Percentiles rank a stretch among this genome's conserved stretches.
Evolutionary conservation across 140 eudicot species (phyloP).

Genomic region (Ambrosia hybrid): DNA sequence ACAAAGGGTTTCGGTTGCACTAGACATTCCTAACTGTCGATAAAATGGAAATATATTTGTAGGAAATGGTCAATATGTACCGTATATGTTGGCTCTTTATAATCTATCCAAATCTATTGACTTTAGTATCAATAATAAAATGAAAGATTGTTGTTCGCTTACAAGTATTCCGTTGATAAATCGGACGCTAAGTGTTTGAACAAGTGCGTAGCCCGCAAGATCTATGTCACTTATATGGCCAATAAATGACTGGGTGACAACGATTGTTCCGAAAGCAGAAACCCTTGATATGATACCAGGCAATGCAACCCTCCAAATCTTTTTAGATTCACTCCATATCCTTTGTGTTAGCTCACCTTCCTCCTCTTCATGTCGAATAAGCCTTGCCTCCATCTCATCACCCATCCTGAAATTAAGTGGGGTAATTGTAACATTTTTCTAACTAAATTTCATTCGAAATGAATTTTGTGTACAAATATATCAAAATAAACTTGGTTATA

Average conservation of each 20-base stretch:
- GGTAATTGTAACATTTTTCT: too few relatives aligned
- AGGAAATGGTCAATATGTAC: background rate
- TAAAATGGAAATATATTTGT: background rate
- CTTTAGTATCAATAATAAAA: too few relatives aligned
- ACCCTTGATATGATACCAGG: conserved; percentile 56
- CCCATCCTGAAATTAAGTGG: conserved; percentile 26
- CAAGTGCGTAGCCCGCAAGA: conserved; percentile 73
- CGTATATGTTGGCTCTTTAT: background rate
- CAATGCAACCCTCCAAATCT: conserved; percentile 63
- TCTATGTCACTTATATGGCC: conserved; percentile 54
- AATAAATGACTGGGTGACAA: conserved; percentile 61
- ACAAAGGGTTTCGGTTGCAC: conserved; percentile 65
- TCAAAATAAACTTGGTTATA: too few relatives aligned
- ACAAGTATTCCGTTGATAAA: conserved; percentile 63
- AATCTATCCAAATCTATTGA: too few relatives aligned
- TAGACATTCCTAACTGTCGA: conserved; percentile 56
- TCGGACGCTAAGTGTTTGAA: conserved; percentile 54
- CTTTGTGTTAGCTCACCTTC: conserved; percentile 31
- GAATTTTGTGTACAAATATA: too few relatives aligned
- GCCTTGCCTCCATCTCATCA: conserved; percentile 33
- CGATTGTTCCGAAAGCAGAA: conserved; percentile 48
- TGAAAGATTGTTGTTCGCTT: conserved; percentile 15
- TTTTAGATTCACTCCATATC: conserved; percentile 52
- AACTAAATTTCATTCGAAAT: too few relatives aligned
- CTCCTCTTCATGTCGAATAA: conserved; percentile 33